Percentiles rank a stretch among this genome's conserved stretches.
Conservation (phyloP, 768 basidiomycete genomes). For the Hirschioporus abietinus region DNA sequence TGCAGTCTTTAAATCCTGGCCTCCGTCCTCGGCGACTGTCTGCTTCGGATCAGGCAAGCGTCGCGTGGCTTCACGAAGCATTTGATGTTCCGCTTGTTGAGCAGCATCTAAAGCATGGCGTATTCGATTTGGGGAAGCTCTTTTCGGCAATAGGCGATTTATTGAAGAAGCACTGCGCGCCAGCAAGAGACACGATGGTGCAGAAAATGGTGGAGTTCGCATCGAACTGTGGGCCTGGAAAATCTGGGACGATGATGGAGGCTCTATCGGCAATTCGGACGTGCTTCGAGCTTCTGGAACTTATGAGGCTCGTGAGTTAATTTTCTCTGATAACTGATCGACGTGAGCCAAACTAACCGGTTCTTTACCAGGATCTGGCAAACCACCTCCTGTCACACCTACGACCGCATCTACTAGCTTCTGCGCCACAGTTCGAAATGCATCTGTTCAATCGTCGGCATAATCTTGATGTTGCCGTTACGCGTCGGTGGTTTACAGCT, state of each 20-base stretch:
- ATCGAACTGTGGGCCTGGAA: constrained; percentile 48
- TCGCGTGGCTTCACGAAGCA: constrained; percentile 60
- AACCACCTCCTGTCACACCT: constrained; percentile 92
- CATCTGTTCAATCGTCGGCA: constrained; percentile 65
- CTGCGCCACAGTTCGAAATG: constrained; percentile 75
- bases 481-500: constrained; percentile 13
- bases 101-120: constrained; percentile 69
- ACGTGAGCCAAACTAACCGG: constrained; percentile 2
- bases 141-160: constrained; percentile 76
- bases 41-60: constrained; percentile 55
- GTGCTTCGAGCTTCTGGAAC: constrained; percentile 87
- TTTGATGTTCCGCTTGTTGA: constrained; percentile 81
- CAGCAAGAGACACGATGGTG: constrained; percentile 82
- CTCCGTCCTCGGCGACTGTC: constrained; percentile 53
- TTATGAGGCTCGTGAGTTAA: constrained; percentile 86
- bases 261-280: constrained; percentile 70
- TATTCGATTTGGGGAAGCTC: constrained; percentile 76
- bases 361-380: constrained; percentile 72
- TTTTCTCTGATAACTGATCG: constrained; percentile 2
- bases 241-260: constrained; percentile 50
- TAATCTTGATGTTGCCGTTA: constrained; percentile 22
- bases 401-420: constrained; percentile 83
- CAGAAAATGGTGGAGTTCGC: constrained; percentile 79
- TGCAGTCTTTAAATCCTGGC: constrained; percentile 51
- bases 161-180: constrained; percentile 88